These are phyloP conservation scores for Suillus spraguei DNA, from an alignment of 768 basidiomycete species.

Conservation along the genomic window DNA sequence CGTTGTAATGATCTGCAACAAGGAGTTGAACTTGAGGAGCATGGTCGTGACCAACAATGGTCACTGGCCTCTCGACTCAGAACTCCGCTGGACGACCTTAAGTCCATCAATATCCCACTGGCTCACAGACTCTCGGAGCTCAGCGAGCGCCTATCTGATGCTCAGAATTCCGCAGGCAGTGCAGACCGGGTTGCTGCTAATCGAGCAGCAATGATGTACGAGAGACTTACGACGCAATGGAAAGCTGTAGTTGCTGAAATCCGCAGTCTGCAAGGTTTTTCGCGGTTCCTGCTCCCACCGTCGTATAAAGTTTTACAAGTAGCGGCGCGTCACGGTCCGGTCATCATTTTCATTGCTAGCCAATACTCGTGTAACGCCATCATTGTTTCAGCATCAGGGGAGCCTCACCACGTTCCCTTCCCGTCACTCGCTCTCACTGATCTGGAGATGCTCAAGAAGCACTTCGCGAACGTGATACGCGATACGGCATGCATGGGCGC, in stretches of 20 bases:
- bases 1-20: conserved; percentile 9
- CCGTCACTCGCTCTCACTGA: not conserved
- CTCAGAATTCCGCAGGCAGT: not conserved
- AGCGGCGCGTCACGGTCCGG: conserved; percentile 22
- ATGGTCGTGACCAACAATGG: conserved; percentile 31
- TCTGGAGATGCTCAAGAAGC: not conserved
- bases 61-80: conserved; percentile 27
- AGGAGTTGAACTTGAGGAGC: conserved; percentile 32
- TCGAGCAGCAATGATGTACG: conserved; percentile 13
- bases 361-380: conserved; percentile 19
- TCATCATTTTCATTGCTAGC: conserved; percentile 21
- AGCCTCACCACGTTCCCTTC: conserved; percentile 2
- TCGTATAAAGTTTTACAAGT: conserved; percentile 13
- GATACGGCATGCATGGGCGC: not conserved
- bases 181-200: not conserved
- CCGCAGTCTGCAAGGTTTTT: conserved; percentile 17
- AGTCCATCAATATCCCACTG: conserved; percentile 1
- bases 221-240: conserved; percentile 11
- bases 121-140: conserved; percentile 15
- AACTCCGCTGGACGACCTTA: conserved; percentile 27
- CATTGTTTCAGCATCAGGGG: conserved; percentile 7
- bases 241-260: conserved; percentile 12
- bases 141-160: conserved; percentile 7
- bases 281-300: conserved; percentile 20
- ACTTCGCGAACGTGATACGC: not conserved